Percentiles rank a stretch among this genome's conserved stretches.
phyloP scores from a whole-genome alignment of 140 eudicot genomes.

The Ambrosia hybrid region DNA sequence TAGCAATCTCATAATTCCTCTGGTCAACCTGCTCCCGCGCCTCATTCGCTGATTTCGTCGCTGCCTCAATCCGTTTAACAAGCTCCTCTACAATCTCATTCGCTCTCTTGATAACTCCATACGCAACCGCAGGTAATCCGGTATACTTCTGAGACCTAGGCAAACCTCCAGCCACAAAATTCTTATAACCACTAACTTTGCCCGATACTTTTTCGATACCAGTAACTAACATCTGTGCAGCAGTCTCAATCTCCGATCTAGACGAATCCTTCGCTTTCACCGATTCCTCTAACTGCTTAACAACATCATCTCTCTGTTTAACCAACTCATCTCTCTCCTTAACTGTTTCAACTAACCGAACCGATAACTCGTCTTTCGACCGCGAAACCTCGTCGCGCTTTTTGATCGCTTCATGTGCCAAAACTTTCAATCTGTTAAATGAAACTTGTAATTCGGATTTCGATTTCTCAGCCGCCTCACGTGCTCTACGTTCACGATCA shows the following conservation, averaged over 20 bases:
- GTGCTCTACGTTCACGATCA: slow-evolving; percentile 69
- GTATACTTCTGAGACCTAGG: slow-evolving; percentile 88
- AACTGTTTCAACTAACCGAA: slow-evolving; percentile 41
- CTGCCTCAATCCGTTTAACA: slow-evolving; percentile 55
- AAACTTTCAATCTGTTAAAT: slow-evolving; percentile 60
- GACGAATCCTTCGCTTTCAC: slow-evolving; percentile 55
- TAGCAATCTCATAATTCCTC: slow-evolving; percentile 89
- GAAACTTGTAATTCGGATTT: slow-evolving; percentile 59
- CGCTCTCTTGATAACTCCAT: slow-evolving; percentile 86
- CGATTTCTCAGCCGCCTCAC: slow-evolving; percentile 58
- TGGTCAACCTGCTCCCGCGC: slow-evolving; percentile 81
- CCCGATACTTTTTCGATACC: slow-evolving; percentile 83
- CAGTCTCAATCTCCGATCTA: slow-evolving; percentile 71
- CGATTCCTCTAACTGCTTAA: slow-evolving; percentile 60
- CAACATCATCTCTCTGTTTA: slow-evolving; percentile 48
- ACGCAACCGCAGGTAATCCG: slow-evolving; percentile 90
- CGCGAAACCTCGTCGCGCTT: slow-evolving; percentile 68
- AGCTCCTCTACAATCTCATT: slow-evolving; percentile 96
- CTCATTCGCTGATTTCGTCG: slow-evolving; percentile 57
- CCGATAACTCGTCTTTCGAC: slow-evolving; percentile 45
- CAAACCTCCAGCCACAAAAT: slow-evolving; percentile 67
- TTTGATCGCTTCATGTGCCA: slow-evolving; percentile 80
- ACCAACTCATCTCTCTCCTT: slow-evolving; percentile 44
- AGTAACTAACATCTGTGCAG: slow-evolving; percentile 77
- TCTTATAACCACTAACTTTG: slow-evolving; percentile 61